Evolutionary conservation across 177 flowering plant species (phyloP).

Genomic region (Tripterygium wilfordii): DNA sequence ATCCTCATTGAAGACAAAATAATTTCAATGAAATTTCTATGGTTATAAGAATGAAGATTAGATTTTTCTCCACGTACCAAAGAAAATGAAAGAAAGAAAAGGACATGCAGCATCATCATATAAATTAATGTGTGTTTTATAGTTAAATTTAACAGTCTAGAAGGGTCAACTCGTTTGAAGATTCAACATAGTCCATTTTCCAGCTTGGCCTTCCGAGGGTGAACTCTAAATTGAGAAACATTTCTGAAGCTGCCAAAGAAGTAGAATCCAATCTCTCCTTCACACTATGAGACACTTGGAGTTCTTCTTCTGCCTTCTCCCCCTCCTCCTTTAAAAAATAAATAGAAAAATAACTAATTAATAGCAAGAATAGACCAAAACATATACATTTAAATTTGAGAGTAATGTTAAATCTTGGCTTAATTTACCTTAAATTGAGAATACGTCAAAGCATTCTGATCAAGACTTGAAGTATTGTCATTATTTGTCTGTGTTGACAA

Average conservation of each 20-base stretch:
- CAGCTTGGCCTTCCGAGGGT: constrained; percentile 80
- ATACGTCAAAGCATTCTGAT: constrained; percentile 14
- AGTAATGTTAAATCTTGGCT: background rate
- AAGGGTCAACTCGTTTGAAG: constrained; percentile 42
- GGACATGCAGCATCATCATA: too few relatives aligned
- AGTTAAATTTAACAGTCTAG: constrained; percentile 43
- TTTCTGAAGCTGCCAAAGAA: constrained; percentile 33
- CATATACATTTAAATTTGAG: background rate
- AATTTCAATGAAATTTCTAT: too few relatives aligned
- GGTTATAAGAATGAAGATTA: too few relatives aligned
- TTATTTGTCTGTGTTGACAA: constrained; percentile 24
- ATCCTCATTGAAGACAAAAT: too few relatives aligned
- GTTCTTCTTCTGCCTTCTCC: constrained; percentile 8
- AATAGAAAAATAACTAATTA: background rate
- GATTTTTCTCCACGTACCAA: too few relatives aligned
- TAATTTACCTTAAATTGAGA: constrained; percentile 4
- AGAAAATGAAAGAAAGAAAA: too few relatives aligned
- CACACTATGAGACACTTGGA: constrained; percentile 10
- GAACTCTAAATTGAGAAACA: constrained; percentile 64
- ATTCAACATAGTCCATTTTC: constrained; percentile 42
- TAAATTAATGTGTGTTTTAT: too few relatives aligned
- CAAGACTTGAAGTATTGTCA: constrained; percentile 19
- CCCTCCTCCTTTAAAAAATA: constrained; percentile 19
- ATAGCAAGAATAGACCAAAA: background rate
- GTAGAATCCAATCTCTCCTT: constrained; percentile 23